Base-by-base conservation (phyloP, 1,139 yeast genomes). In the Kodamaea anthophila region DNA sequence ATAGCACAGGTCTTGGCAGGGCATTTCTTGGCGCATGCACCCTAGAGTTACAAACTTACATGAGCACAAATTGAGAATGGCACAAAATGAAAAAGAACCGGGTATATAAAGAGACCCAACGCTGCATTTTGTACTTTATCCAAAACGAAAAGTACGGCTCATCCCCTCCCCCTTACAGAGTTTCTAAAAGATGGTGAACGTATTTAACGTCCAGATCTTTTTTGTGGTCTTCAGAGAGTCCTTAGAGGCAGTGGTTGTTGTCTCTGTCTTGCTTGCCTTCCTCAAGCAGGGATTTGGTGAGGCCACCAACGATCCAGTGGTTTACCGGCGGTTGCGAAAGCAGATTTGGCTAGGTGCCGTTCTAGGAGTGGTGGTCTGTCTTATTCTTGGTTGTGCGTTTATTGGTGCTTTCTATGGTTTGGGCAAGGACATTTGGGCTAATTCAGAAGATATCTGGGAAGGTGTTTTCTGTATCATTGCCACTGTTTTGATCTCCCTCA, bases 371-470 rank as follows among this genome's bases (percentile, higher is more conserved):
- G 30, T 82, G 8, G 53, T 84, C 21, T 87, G 96, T 67, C 58
- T 87, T 37, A 53, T 77, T 34, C 65, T 88, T 38, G 97, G 97
- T 41, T 77, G 83, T 51, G 81, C 81, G 9, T 86, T 88, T 57
- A 85, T 88, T 48, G 87, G 86, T 43, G 77, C 83, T 10, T 88
- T 84, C 55, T 87, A 88, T 49, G 58, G 79, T 22, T 66, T 86
- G 25, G 86, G 85, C 32, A 73, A 76, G 20, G 93, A 88, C 65
- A 61, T 87, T 40, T 88, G 96, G 96, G 60, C 86, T 11, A 53
- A 64, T 25, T 77, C 94, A 29, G 97, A 88, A 55, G 96, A 88
- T 52, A 70, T 87, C 37, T 88, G 95, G 85, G 97, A 88, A 63
- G 96, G 96, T 51, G 70, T 81, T 21, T 77, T 88, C 49, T 80